A percentile compares a stretch with the other conserved stretches of the same genome.
Conservation (phyloP, 2,329 filamentous ascomycete genomes). For the Fonsecaea multimorphosa region DNA sequence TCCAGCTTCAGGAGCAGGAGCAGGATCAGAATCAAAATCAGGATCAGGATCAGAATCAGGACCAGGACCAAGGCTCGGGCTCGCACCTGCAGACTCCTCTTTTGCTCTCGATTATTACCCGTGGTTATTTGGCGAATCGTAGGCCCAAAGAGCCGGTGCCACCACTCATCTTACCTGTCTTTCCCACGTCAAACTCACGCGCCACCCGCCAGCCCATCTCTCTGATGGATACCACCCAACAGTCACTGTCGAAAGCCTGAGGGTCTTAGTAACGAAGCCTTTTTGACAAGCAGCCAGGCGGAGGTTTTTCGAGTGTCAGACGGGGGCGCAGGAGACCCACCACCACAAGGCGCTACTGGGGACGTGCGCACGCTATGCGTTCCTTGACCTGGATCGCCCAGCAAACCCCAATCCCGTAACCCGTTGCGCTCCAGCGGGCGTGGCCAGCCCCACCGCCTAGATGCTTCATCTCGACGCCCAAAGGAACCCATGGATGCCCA, state of each 20-base stretch:
- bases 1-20: not conserved
- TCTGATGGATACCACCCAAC: not conserved
- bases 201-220: slow-evolving; percentile 11
- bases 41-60: not conserved
- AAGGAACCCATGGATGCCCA: slow-evolving; percentile 13
- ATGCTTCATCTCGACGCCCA: slow-evolving; percentile 22
- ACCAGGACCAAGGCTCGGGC: not conserved
- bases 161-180: not conserved
- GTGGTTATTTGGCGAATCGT: not conserved
- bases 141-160: not conserved
- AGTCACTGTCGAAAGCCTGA: not conserved
- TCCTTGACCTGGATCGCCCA: slow-evolving; percentile 20
- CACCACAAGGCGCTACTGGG: not conserved
- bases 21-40: not conserved
- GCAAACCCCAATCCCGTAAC: slow-evolving; percentile 1
- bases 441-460: slow-evolving; percentile 4
- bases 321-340: slow-evolving; percentile 15
- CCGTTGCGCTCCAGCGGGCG: not conserved
- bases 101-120: not conserved
- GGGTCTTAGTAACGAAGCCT: slow-evolving; percentile 20
- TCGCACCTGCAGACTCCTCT: not conserved
- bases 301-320: slow-evolving; percentile 20
- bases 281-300: slow-evolving; percentile 13
- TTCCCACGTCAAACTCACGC: slow-evolving; percentile 9
- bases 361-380: slow-evolving; percentile 11